These are phyloP conservation scores for Stylonectria norvegica DNA, from an alignment of 2,329 filamentous ascomycete genomes.

Conservation along the genomic window DNA sequence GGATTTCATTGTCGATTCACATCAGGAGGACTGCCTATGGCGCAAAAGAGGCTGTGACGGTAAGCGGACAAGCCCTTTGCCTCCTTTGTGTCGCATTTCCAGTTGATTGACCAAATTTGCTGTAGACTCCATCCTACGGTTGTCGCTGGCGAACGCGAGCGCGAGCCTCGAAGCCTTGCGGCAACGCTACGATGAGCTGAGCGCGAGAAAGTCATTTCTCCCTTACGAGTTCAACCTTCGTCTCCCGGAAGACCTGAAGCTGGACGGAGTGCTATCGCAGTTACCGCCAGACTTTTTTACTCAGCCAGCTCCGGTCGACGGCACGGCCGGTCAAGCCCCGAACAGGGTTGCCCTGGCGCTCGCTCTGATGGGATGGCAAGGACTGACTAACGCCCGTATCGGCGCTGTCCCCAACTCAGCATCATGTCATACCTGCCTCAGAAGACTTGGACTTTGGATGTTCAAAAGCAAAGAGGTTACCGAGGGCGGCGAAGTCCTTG, in stretches of 20 bases:
- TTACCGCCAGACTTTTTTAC: constrained; percentile 56
- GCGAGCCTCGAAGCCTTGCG: constrained; percentile 56
- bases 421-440: constrained; percentile 80
- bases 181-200: constrained; percentile 63
- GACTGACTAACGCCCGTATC: constrained; percentile 52
- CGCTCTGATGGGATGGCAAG: constrained; percentile 74
- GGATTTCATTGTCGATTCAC: constrained; percentile 68
- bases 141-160: constrained; percentile 61
- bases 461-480: constrained; percentile 73
- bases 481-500: constrained; percentile 48
- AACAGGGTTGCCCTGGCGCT: constrained; percentile 64
- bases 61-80: constrained; percentile 37
- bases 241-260: constrained; percentile 49
- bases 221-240: constrained; percentile 61
- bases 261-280: constrained; percentile 48
- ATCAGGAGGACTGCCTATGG: constrained; percentile 84
- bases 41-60: constrained; percentile 81
- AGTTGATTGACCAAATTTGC: constrained; percentile 17
- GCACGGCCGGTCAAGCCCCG: constrained; percentile 31
- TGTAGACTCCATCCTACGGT: constrained; percentile 56
- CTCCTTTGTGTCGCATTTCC: constrained; percentile 8
- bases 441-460: constrained; percentile 89
- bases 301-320: constrained; percentile 34
- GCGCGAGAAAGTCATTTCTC: constrained; percentile 50
- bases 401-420: constrained; percentile 67